Base-by-base conservation (phyloP, 371 early-diverging fungal species). In the Mortierella sp. region DNA sequence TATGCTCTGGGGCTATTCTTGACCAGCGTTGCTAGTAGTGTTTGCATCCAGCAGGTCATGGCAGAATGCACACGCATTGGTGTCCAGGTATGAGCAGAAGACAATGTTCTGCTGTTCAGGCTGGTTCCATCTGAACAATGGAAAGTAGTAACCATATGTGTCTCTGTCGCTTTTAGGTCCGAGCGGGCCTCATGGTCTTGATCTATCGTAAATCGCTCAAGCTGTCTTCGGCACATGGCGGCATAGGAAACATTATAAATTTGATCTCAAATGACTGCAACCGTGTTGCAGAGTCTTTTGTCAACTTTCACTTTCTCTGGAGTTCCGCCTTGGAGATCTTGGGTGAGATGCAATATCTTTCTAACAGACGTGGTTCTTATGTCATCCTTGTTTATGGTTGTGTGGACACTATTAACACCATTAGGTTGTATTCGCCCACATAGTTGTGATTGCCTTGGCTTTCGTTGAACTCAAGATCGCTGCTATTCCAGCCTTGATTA, bases 241-340 rank as follows among this genome's bases (percentile, higher is more conserved):
- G 91, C 35, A 88, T 89, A 47, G 89, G 91, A 37, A 90, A 89
- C 72, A 84, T 93, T 63, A 84, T 85, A 64, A 87, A 87, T 51
- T 64, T 88, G 35, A 43, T 92, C 24, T 87, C 91, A 4, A 89
- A 88, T 75, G 92, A 91, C 65, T 88, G 88, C 78, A 89, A 88
- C 65, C 86, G 86, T 22, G 84, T 93, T 3, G 90, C 91, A 10
- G 93, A 94, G 65, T 92, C 90, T 24, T 85, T 85, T 55, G 88
- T 90, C 67, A 90, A 89, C 76, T 89, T 89, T 79, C 93, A 94
- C 70, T 91, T 85, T 67, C 76, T 92, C 40, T 94, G 94, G 94
- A 89, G 92, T 35, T 28, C 55, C 20, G 55, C 55, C 55, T 55
- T 55, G 55, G 28, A 94, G 73, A 88, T 87, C 58, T 73, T 84